Conservation (phyloP, 306 rosid genomes). For the Lathyrus aphaca region DNA sequence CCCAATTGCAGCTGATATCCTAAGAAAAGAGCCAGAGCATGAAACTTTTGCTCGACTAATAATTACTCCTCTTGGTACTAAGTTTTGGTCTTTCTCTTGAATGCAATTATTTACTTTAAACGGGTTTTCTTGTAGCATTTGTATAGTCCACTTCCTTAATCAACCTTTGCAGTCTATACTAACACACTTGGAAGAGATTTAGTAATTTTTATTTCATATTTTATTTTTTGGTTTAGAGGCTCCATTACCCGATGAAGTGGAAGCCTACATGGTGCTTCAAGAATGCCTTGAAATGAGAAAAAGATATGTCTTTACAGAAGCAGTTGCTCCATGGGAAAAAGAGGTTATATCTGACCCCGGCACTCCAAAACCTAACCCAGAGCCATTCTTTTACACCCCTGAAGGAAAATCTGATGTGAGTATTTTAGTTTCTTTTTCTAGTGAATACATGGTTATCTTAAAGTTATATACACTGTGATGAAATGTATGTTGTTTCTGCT, state of each 20-base stretch:
- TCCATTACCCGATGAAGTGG: constrained; percentile 88
- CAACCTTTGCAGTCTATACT: constrained; percentile 3
- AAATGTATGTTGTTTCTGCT: constrained; percentile 21
- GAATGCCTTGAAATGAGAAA: constrained; percentile 92
- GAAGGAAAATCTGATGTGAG: constrained; percentile 94
- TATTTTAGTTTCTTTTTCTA: constrained; percentile 33
- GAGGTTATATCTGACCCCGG: constrained; percentile 91
- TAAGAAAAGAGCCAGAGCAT: constrained; percentile 93
- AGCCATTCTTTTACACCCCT: constrained; percentile 63
- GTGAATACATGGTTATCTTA: constrained; percentile 12
- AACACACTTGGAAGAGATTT: neutral
- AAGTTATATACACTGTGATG: constrained; percentile 30
- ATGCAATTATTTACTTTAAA: constrained; percentile 24
- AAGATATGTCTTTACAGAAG: constrained; percentile 75
- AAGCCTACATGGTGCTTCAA: constrained; percentile 71
- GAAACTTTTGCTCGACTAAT: constrained; percentile 83
- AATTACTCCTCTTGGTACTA: constrained; percentile 64
- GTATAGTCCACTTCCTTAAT: neutral
- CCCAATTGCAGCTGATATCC: constrained; percentile 88
- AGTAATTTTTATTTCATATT: neutral
- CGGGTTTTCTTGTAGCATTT: constrained; percentile 9
- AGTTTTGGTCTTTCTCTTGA: constrained; percentile 19
- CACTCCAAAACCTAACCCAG: constrained; percentile 87
- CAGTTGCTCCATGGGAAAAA: constrained; percentile 89
- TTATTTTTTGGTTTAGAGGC: constrained; percentile 53